Conservation (phyloP, 2,329 filamentous ascomycete species). For the Apiospora arundinis region DNA sequence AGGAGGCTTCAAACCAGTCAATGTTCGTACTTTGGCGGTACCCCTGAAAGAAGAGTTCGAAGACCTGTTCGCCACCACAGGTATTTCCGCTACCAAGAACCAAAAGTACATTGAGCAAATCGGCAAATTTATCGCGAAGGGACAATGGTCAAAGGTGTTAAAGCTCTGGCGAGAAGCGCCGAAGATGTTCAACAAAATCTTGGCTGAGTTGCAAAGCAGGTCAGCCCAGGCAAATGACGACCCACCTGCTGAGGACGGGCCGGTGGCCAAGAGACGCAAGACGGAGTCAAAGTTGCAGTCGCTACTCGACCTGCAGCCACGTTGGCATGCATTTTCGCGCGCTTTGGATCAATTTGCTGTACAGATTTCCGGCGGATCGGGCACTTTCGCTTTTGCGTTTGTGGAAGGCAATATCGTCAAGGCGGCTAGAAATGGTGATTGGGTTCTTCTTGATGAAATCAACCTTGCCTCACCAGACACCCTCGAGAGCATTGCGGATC, state of each 20-base stretch:
- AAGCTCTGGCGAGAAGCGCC: slow-evolving; percentile 89
- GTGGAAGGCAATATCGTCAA: slow-evolving; percentile 96
- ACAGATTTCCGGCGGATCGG: slow-evolving; percentile 74
- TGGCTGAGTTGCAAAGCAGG: slow-evolving; percentile 59
- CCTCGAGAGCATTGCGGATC: slow-evolving; percentile 88
- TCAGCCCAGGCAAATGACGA: slow-evolving; percentile 42
- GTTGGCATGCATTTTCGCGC: slow-evolving; percentile 82
- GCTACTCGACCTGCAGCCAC: slow-evolving; percentile 60
- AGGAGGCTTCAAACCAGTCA: slow-evolving; percentile 96
- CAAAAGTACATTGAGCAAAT: slow-evolving; percentile 84
- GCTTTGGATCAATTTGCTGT: slow-evolving; percentile 80
- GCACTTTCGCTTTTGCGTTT: slow-evolving; percentile 91
- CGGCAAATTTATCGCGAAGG: slow-evolving; percentile 77
- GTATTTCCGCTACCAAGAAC: slow-evolving; percentile 87
- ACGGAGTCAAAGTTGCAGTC: slow-evolving; percentile 71
- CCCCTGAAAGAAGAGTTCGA: slow-evolving; percentile 95
- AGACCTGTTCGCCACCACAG: slow-evolving; percentile 82
- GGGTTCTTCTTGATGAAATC: slow-evolving; percentile 96
- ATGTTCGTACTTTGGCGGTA: slow-evolving; percentile 83
- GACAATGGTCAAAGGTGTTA: slow-evolving; percentile 86
- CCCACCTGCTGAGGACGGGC: slow-evolving; percentile 55
- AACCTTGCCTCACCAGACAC: slow-evolving; percentile 96
- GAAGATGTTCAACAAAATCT: slow-evolving; percentile 79
- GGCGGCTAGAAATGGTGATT: slow-evolving; percentile 94
- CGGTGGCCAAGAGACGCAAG: slow-evolving; percentile 72